Conservation (phyloP, 73 alveolate genomes). For the Paramecium tetraurelia region DNA sequence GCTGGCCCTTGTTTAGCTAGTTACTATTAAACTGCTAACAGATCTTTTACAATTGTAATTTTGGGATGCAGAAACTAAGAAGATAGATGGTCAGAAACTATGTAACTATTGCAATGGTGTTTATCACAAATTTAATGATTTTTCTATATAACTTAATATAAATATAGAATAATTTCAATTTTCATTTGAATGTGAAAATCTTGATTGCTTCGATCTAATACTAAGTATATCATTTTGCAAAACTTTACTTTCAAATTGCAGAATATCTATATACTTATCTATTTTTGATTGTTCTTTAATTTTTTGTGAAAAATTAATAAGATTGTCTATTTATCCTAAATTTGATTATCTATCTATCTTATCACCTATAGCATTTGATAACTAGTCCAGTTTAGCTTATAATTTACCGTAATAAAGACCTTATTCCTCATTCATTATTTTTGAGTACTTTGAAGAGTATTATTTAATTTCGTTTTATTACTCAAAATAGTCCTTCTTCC, state of each 20-base stretch:
- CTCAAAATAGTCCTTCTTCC: neutral
- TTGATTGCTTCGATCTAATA: neutral
- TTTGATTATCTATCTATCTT: neutral
- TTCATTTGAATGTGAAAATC: neutral
- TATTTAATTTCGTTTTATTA: neutral
- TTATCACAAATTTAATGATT: neutral
- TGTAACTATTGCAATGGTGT: slow-evolving; percentile 40
- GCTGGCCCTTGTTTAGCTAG: slow-evolving; percentile 72
- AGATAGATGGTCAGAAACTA: slow-evolving; percentile 68
- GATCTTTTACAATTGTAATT: slow-evolving; percentile 44
- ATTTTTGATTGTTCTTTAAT: neutral
- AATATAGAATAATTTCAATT: neutral
- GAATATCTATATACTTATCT: neutral
- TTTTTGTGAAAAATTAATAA: neutral
- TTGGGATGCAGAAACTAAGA: slow-evolving; percentile 61
- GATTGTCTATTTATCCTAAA: neutral
- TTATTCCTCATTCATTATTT: neutral
- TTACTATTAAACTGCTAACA: slow-evolving; percentile 11
- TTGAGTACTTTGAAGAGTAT: neutral
- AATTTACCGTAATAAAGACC: neutral
- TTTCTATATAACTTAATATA: neutral
- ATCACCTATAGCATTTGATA: neutral
- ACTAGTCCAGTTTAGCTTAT: neutral
- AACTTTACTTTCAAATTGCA: neutral
- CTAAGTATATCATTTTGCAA: neutral